Evolutionary conservation across 805 yeast species (phyloP), one percentile per base, ranked within the genome.

Genomic region (Candida easanensis): DNA sequence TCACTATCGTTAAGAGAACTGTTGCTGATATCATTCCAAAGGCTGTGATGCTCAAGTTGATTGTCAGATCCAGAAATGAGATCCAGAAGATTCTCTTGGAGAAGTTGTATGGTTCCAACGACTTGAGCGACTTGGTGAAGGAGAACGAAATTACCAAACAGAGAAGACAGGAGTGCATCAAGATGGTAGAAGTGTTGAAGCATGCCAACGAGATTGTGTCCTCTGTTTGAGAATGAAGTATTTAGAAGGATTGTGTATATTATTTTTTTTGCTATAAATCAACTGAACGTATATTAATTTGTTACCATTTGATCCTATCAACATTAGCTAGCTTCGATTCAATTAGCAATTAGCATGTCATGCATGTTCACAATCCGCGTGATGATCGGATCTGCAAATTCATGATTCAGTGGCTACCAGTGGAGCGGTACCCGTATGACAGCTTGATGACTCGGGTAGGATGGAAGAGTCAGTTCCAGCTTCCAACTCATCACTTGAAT

Each of bases 21-120:
- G 84, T 93, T 56, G 84, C 95, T 17, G 99, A 93, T 62, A 71
- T 90, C 58, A 84, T 93, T 54, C 99, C 99, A 54, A 93, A 93
- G 69, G 95, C 97, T 4, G 78, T 93, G 50, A 89, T 90, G 95
- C 74, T 91, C 58, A 90, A 91, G 65, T 76, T 93, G 62, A 91
- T 93, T 57, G 82, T 82, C 50, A 77, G 76, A 58, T 84, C 95
- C 32, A 88, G 87, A 71, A 82, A 79, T 44, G 95, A 88, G 56
- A 85, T 93, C 57, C 99, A 95, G 70, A 87, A 82, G 63, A 95
- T 86, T 53, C 73, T 93, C 50, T 73, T 93, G 52, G 95, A 87
- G 67, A 87, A 87, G 65, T 73, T 93, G 49, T 93, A 91, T 67
- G 82, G 84, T 49, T 76, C 82, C 43, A 79, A 77, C 34, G 88